Base-by-base conservation (phyloP, 2,329 filamentous ascomycete genomes). In the Pochonia chlamydosporia region DNA sequence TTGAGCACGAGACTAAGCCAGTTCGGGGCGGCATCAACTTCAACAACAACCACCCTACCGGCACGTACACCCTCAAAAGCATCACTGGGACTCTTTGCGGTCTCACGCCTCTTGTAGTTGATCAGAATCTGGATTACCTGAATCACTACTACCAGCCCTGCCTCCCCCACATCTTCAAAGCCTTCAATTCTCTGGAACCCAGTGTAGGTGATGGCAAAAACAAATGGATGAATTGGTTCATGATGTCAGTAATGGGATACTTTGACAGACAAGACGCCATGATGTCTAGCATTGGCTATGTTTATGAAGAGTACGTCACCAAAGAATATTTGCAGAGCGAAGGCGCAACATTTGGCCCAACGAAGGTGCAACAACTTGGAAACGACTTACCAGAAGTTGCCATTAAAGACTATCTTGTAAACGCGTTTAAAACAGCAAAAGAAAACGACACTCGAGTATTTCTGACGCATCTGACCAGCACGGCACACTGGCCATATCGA, bases 111-210 rank as follows among this genome's bases (percentile, higher is more conserved):
- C 49, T 73, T 7, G 62, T 69, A 1, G 65, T 61, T 3, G 69
- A 73, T 40, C 68, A 69, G 44, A 72, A 73, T 43, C 56, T 62
- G 14, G 70, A 73, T 47, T 63, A 64, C 43, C 52, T 61, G 11
- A 56, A 69, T n/a, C 67, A 73, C 44, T 56, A 72, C 13, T 73
- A 73, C 52, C 70, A 73, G 42, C 71, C 71, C 0, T 73, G 71
- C 40, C 49, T 73, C 44, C 64, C 70, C 1, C 71, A 67, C 2
- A 52, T 66, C 16, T 51, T 67, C 3, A 54, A 66, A 7, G 55
- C 59, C 7, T 48, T 69, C 47, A 66, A 65, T 39, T 16, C 45
- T 2, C 47, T 63, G 5, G 20, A 43, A 2, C 55, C n/a, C n/a
- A n/a, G n/a, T n/a, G n/a, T n/a, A 56, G 14, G 46, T 47, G 1